Evolutionary conservation across 2,329 filamentous ascomycete species (phyloP).

Genomic region (Alternaria atra): DNA sequence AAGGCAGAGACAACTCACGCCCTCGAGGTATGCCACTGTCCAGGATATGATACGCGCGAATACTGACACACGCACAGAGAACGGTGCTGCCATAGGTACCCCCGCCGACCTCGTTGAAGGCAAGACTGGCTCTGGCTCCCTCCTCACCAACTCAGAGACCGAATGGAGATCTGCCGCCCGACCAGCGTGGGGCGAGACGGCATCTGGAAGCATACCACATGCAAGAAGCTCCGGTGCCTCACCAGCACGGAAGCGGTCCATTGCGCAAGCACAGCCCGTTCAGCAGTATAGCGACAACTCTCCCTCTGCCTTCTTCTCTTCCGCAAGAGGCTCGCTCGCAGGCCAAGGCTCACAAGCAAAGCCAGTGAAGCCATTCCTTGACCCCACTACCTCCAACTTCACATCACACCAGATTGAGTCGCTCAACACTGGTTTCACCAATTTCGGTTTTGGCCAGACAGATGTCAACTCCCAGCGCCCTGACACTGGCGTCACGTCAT

Average conservation of each 20-base stretch:
- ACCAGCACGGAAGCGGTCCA: conserved; percentile 50
- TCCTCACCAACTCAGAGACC: conserved; percentile 73
- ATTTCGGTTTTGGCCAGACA: conserved; percentile 43
- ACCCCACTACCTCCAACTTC: conserved; percentile 46
- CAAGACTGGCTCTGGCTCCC: conserved; percentile 73
- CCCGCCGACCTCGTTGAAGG: conserved; percentile 55
- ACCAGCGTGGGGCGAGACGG: conserved; percentile 67
- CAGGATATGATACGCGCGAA: background rate
- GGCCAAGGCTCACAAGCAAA: conserved; percentile 37
- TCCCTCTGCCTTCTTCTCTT: conserved; percentile 39
- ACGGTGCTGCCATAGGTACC: conserved; percentile 34
- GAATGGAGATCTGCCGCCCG: conserved; percentile 66
- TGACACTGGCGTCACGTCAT: conserved; percentile 41
- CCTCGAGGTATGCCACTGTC: conserved; percentile 38
- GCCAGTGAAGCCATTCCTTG: conserved; percentile 41
- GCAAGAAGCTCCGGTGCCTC: conserved; percentile 48
- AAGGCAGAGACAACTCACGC: conserved; percentile 43
- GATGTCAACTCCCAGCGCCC: conserved; percentile 40
- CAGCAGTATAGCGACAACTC: conserved; percentile 44
- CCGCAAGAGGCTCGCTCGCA: conserved; percentile 32
- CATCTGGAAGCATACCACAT: conserved; percentile 41
- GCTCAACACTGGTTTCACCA: conserved; percentile 44
- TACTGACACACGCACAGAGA: conserved; percentile 41
- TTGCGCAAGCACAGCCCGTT: conserved; percentile 46
- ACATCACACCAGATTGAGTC: conserved; percentile 43